Evolutionary conservation across 805 yeast species (phyloP), one percentile per base, ranked within the genome.

Genomic region (Candida patagonica): DNA sequence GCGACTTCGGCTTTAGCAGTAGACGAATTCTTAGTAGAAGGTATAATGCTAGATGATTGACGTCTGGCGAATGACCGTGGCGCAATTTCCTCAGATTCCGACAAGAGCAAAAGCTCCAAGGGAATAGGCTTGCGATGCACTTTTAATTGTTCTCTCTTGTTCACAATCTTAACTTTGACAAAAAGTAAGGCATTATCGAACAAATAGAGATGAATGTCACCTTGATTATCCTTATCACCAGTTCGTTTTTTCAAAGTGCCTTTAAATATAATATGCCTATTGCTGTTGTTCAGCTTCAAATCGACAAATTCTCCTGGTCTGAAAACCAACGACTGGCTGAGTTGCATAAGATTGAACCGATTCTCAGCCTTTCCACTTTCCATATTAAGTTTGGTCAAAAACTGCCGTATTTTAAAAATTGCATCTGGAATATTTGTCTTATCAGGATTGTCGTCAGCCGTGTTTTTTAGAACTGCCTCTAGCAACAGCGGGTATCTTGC

Each of bases 281-380:
- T 76, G 49, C 82, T 94, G 43, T 86, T 86, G 37, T 80, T 76
- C 49, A 92, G 68, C 47, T 85, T 86, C 64, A 92, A 69, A 55
- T 89, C 94, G 49, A 80, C 88, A 53, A 80, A 75, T 52, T 88
- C 96, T 44, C 86, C 87, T 4, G 80, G 79, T 46, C 82, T 71
- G 64, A 80, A 81, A 23, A 86, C 79, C 44, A 92, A 70, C 39
- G 85, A 78, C 59, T 85, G 95, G 53, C 84, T 83, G 56, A 92
- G 70, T 37, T 87, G 78, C 66, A 87, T 81, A 45, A 92, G 72
- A 48, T 88, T 85, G 63, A 87, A 86, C 48, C 96, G 72, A 66
- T 89, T 96, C 27, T 92, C 87, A 23, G 94, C 85, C 50, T 81
- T 88, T 63, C 98, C 98, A 30, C 94, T 78, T 51, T 88, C 96